Evolutionary conservation across 2,329 filamentous ascomycete genomes (phyloP), one percentile per base, ranked within the genome.

Genomic region (Hypoxylon sp.): DNA sequence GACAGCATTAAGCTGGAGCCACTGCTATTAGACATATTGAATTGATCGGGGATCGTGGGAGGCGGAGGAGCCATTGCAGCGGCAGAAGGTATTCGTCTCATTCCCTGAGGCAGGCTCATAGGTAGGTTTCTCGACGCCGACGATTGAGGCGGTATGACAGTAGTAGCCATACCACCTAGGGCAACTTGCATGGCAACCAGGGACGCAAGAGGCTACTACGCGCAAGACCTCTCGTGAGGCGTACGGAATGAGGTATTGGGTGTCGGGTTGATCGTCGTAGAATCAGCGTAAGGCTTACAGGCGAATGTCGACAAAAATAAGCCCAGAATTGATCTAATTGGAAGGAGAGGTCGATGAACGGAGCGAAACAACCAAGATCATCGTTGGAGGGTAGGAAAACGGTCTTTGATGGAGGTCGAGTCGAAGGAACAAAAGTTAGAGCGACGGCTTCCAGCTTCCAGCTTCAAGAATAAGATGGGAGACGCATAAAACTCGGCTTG

Each of bases 11-110:
- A 81, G 69, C 79, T 81, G 13, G 83, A 83, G 40, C 31, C 69
- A 46, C 66, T 69, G 40, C 66, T 64, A 25, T 62, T 54, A 6
- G 70, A 66, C 13, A 48, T 59, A 48, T 42, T 84, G 77, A 62
- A 83, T 80, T 79, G 84, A 81, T 77, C 85, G 83, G 85, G 82
- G 56, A 86, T 84, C 27, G 85, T 84, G 17, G 82, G 82, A 40
- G 82, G 81, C 42, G 79, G 82, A 27, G 78, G 81, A 64, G 78
- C 78, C 69, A 83, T 84, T 58, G 81, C 78, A 51, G 69, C 49
- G 58, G 68, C 65, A 17, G 70, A 72, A 74, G 72, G 76, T 56
- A 75, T 60, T 65, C 77, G 73, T 68, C 77, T 64, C 57, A 76
- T 70, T 27, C 73, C 74, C 64, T 75, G 76, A 54, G 74, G 70